Percentiles rank a stretch among this genome's conserved stretches.
These are phyloP conservation scores for Verticillium albo-atrum DNA, from an alignment of 2,329 filamentous ascomycete genomes.

Conservation along the genomic window DNA sequence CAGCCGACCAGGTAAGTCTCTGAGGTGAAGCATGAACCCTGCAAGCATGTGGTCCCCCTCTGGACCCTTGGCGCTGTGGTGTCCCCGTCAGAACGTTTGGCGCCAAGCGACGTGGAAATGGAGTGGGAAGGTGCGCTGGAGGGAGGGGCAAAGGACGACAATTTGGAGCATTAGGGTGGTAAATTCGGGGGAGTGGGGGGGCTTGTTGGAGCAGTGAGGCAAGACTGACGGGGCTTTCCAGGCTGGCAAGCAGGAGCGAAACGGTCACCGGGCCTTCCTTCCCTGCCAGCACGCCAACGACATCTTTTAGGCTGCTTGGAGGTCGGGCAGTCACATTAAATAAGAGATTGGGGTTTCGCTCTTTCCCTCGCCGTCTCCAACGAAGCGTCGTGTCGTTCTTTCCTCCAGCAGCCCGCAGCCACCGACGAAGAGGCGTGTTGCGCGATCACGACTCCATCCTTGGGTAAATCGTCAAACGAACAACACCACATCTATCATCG, in stretches of 20 bases:
- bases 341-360: background rate
- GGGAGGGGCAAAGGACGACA: background rate
- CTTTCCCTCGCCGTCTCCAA: background rate
- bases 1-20: background rate
- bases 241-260: background rate
- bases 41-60: background rate
- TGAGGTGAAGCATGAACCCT: background rate
- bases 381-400: background rate
- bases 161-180: background rate
- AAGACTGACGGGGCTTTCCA: background rate
- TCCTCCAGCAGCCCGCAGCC: background rate
- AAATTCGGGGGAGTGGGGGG: background rate
- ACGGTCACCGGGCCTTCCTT: background rate
- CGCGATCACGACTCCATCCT: too few species aligned
- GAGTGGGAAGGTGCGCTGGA: background rate
- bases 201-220: background rate
- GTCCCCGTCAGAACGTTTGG: background rate
- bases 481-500: too few species aligned
- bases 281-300: background rate
- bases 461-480: too few species aligned
- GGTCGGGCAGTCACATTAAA: background rate
- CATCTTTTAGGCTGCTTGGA: background rate
- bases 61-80: background rate
- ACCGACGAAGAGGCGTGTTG: too few species aligned
- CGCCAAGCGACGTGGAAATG: background rate